phyloP scores from a whole-genome alignment of 2,329 filamentous ascomycete species.

The Meredithiella fracta region DNA sequence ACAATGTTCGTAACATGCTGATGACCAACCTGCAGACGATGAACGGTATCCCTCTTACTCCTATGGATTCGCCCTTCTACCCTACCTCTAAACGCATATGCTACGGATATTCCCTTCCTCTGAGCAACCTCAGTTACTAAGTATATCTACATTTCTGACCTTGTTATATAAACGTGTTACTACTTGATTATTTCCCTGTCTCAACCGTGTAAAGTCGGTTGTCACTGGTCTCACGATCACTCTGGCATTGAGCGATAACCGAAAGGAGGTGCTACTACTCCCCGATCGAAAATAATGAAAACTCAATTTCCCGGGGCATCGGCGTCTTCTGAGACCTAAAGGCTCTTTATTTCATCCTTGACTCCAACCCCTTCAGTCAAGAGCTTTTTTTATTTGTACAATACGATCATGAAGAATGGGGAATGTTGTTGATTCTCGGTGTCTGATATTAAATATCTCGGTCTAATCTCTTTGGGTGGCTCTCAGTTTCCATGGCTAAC shows the following conservation, averaged over 20 bases:
- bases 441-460: neutral
- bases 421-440: neutral
- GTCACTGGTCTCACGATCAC: too few relatives aligned
- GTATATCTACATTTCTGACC: neutral
- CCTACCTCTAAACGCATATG: neutral
- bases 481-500: neutral
- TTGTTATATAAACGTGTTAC: neutral
- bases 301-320: neutral
- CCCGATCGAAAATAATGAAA: neutral
- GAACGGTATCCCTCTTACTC: neutral
- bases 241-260: too few relatives aligned
- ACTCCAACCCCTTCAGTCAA: neutral
- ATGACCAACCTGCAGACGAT: slow-evolving; percentile 18
- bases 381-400: neutral
- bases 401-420: neutral
- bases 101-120: neutral
- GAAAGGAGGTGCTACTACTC: too few relatives aligned
- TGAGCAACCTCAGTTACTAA: neutral
- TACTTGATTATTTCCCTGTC: too few relatives aligned
- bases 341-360: neutral
- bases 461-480: neutral
- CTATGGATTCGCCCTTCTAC: neutral
- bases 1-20: slow-evolving; percentile 50
- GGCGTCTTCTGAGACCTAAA: neutral
- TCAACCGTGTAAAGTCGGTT: too few relatives aligned